Percentiles rank a stretch among this genome's conserved stretches.
These are phyloP conservation scores for Strigomonas culicis DNA, from an alignment of 208 protist species.

Conservation along the genomic window DNA sequence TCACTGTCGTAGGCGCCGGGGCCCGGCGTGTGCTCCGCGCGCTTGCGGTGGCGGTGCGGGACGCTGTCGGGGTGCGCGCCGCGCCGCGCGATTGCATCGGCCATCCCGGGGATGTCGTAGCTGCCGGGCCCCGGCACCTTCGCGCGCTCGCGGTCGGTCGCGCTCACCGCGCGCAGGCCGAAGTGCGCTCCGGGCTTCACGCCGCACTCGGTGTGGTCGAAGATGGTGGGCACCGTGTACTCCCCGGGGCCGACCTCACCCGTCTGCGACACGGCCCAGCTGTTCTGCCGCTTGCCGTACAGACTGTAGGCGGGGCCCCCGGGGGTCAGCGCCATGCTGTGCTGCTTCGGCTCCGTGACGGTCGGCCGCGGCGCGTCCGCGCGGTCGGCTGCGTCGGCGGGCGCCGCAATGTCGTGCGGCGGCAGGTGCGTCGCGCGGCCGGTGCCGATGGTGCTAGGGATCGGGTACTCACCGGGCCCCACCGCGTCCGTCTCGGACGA, in stretches of 20 bases:
- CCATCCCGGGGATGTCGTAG: constrained; percentile 37
- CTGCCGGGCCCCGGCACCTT: constrained; percentile 32
- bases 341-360: constrained; percentile 44
- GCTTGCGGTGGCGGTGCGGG: constrained; percentile 22
- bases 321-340: constrained; percentile 61
- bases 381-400: neutral
- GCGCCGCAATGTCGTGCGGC: neutral
- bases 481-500: constrained; percentile 9
- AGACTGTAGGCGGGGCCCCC: constrained; percentile 69
- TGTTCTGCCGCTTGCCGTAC: constrained; percentile 37
- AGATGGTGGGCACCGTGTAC: constrained; percentile 52
- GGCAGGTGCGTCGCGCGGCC: constrained; percentile 47
- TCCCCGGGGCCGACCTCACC: constrained; percentile 34
- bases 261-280: constrained; percentile 25
- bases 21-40: constrained; percentile 13
- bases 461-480: constrained; percentile 60
- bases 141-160: constrained; percentile 22
- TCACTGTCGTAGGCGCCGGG: constrained; percentile 71
- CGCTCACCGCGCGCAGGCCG: constrained; percentile 38
- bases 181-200: constrained; percentile 45
- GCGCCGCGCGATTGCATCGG: constrained; percentile 24
- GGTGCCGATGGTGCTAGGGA: constrained; percentile 55
- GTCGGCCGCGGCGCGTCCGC: neutral
- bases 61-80: constrained; percentile 27
- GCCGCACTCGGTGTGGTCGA: constrained; percentile 31